Evolutionary conservation across 352 stramenopile species (phyloP).

Genomic region (Globisporangium okanoganense): DNA sequence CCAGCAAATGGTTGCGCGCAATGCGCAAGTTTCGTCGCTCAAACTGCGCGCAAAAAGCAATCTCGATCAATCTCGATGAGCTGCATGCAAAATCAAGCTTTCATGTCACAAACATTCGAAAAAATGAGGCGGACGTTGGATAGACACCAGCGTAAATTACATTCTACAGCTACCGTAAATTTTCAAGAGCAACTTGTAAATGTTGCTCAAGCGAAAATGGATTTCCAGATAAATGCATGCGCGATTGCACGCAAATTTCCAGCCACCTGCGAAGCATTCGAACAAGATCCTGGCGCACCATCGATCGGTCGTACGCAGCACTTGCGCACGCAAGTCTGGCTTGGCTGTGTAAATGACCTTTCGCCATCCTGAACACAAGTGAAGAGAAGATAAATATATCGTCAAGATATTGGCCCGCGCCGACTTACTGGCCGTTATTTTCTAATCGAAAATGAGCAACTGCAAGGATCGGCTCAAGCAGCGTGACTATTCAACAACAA

Average conservation of each 20-base stretch:
- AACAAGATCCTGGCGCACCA: no score
- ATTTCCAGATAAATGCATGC: neutral
- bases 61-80: no score
- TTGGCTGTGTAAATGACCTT: no score
- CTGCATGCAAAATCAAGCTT: neutral
- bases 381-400: neutral
- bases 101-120: constrained; percentile 4
- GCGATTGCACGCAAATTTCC: no score
- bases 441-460: neutral
- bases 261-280: no score
- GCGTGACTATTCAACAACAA: neutral
- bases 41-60: no score
- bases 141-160: neutral
- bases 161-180: neutral
- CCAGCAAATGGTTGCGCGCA: no score
- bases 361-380: neutral
- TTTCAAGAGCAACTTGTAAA: neutral
- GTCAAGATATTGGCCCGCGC: neutral
- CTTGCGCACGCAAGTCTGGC: no score
- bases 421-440: neutral
- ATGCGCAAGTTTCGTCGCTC: no score
- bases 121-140: constrained; percentile 7
- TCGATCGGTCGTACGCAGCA: neutral
- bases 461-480: neutral
- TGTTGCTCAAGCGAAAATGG: neutral